Evolutionary conservation across 139 green algal genomes (phyloP), one percentile per base, ranked within the genome.

Genomic region (Chlamydomonas sp.): DNA sequence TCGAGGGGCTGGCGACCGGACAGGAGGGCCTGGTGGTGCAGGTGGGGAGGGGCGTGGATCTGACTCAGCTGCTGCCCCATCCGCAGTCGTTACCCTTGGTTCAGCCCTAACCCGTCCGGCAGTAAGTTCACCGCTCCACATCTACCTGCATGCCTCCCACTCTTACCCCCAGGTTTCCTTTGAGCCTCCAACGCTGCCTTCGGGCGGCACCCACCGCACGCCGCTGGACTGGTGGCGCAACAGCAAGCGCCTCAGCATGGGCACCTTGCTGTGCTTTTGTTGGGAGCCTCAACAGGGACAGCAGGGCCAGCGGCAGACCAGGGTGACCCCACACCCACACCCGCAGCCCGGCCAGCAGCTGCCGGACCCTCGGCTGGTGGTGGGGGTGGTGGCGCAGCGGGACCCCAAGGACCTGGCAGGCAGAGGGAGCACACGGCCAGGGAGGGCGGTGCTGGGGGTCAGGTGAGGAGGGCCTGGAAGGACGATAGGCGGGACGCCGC

Each of bases 181-280:
- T 78, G 89, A 92, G 4, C 20, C 57, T 14, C 10, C 10, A 18
- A 14, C 10, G 12, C 12, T 14, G 12, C 10, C 12, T 7, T 8
- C 7, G 8, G 62, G 66, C 78, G 77, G 71, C 75, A 63, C 62
- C 3, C 63, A n/a, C 1, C 17, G 3, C 4, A n/a, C 68, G n/a
- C 75, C 57, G 2, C 16, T 69, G 69, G 85, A 91, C 15, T 95
- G 85, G 31, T 95, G 90, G 92, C 77, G 85, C 9, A 88, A 83
- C 76, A 91, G 78, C 31, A 88, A 89, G 72, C 89, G 93, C 49
- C 90, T 96, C 17, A 76, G 89, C 61, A 77, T 90, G 49, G 94
- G 93, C 63, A 92, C 93, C 0, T 86, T 96, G 61, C 83, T 93
- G 58, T 90, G 81, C 64, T 77, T 96, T 1, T 92, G 89, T 87